A percentile compares a stretch with the other conserved stretches of the same genome.
Conservation (phyloP, 2,329 filamentous ascomycete species). For the Blastomyces emzantsi region DNA sequence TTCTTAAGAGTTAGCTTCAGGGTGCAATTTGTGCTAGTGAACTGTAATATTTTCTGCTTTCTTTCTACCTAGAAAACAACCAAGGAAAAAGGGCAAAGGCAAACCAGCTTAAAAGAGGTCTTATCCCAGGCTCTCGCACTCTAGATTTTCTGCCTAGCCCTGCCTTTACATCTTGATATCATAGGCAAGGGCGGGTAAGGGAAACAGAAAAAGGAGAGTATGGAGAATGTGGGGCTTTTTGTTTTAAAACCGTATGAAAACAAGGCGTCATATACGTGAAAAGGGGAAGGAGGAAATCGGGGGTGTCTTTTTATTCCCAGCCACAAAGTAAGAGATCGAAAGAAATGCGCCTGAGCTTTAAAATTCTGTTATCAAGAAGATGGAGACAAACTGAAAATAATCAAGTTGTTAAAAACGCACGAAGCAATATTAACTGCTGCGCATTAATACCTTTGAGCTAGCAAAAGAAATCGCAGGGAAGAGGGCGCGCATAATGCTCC, state of each 20-base stretch:
- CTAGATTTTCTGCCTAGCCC: background rate
- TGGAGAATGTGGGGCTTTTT: background rate
- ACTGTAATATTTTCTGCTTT: background rate
- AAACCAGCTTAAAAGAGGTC: background rate
- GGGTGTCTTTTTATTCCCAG: background rate
- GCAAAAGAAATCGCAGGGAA: background rate
- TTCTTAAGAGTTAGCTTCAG: background rate
- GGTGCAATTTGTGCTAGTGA: background rate
- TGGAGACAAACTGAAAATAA: background rate
- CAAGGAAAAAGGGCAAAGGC: background rate
- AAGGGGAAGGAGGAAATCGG: background rate
- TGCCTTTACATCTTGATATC: background rate
- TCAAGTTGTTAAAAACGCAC: background rate
- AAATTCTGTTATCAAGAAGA: background rate
- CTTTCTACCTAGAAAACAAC: background rate
- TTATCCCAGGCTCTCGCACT: background rate
- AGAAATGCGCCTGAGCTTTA: background rate
- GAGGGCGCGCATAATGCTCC: background rate
- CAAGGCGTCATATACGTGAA: background rate
- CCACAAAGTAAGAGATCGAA: background rate
- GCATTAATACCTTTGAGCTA: background rate
- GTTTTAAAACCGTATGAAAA: background rate
- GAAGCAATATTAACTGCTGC: background rate
- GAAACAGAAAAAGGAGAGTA: background rate
- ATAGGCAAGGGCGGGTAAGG: background rate